These are phyloP conservation scores for Vitis labrusca DNA, from an alignment of 164 flowering plant species.

Conservation along the genomic window DNA sequence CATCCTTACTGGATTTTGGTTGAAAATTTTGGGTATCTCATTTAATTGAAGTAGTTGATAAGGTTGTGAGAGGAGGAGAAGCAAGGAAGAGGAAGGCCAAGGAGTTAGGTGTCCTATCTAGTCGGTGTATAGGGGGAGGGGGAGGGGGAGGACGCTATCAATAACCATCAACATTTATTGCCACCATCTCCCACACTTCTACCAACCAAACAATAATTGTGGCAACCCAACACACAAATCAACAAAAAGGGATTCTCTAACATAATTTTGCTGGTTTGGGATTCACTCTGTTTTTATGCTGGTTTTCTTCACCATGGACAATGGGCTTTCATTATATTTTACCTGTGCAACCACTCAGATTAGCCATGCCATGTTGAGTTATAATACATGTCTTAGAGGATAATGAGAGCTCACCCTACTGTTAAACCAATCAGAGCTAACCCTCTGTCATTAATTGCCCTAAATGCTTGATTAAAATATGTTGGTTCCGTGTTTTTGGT, in stretches of 20 bases:
- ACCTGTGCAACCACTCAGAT: too few species aligned
- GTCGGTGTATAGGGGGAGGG: not conserved
- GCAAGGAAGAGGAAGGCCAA: not conserved
- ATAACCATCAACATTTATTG: not conserved
- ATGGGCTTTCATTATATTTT: too few species aligned
- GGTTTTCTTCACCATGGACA: too few species aligned
- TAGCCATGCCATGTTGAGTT: too few species aligned
- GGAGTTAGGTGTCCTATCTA: not conserved
- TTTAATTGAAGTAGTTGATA: not conserved
- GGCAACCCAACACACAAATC: not conserved
- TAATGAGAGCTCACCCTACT: too few species aligned
- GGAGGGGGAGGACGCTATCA: not conserved
- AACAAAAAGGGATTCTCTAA: not conserved
- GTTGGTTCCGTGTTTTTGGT: too few species aligned
- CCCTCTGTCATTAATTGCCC: too few species aligned
- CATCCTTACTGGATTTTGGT: not conserved
- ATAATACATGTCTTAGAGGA: too few species aligned
- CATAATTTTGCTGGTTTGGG: not conserved
- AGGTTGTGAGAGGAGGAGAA: constrained; percentile 4
- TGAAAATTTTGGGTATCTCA: not conserved
- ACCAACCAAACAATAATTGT: constrained; percentile 10
- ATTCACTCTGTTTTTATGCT: too few species aligned
- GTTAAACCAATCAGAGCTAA: too few species aligned
- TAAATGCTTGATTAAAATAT: too few species aligned
- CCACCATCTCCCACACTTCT: not conserved